A percentile compares a stretch with the other conserved stretches of the same genome.
Conservation (phyloP, 2,329 filamentous ascomycete species). For the Fulvia fulva region DNA sequence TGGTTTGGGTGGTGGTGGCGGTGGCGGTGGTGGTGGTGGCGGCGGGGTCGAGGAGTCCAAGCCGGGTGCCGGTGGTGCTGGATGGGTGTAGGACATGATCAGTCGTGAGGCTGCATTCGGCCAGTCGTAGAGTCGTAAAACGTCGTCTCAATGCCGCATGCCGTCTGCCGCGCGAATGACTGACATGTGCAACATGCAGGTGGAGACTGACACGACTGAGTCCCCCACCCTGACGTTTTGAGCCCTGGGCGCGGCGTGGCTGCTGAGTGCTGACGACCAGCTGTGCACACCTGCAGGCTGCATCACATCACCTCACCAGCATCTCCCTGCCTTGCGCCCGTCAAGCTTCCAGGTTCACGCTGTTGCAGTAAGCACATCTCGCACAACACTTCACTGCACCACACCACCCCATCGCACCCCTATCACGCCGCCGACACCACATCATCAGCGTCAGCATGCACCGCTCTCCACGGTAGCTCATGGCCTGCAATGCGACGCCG, state of each 20-base stretch:
- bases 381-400: not conserved
- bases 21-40: slow-evolving; percentile 48
- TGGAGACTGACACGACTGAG: too few relatives aligned
- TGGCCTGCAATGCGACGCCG: slow-evolving; percentile 24
- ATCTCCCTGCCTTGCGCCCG: too few relatives aligned
- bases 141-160: not conserved
- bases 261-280: too few relatives aligned
- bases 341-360: too few relatives aligned
- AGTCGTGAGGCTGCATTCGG: not conserved
- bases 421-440: not conserved
- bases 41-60: slow-evolving; percentile 46
- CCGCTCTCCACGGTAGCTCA: slow-evolving; percentile 7
- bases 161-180: not conserved
- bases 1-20: slow-evolving; percentile 46
- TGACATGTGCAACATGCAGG: too few relatives aligned
- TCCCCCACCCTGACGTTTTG: too few relatives aligned
- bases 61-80: slow-evolving; percentile 15
- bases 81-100: slow-evolving; percentile 22
- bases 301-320: too few relatives aligned
- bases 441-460: not conserved
- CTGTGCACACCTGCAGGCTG: too few relatives aligned
- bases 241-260: too few relatives aligned
- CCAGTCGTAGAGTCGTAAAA: not conserved
- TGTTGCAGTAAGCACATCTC: too few relatives aligned
- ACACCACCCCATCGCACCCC: not conserved